Conservation (phyloP, 768 basidiomycete genomes). For the Sarcomyxa edulis region DNA sequence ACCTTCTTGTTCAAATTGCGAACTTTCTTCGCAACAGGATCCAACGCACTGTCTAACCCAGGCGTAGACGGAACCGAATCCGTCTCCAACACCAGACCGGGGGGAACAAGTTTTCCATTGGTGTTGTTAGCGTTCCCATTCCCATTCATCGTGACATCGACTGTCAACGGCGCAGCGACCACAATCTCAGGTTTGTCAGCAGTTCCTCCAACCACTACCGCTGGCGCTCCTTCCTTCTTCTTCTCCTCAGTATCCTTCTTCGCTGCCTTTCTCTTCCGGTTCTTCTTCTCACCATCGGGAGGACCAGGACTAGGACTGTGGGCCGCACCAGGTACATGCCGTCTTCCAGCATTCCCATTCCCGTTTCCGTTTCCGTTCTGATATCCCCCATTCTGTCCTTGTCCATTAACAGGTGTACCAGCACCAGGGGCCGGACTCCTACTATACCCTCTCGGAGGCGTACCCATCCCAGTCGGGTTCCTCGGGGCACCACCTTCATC, state of each 20-base stretch:
- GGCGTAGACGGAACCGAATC: constrained; percentile 47
- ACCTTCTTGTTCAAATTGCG: constrained; percentile 97
- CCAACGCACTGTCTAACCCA: constrained; percentile 52
- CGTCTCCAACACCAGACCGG: constrained; percentile 16
- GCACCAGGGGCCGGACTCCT: constrained; percentile 54
- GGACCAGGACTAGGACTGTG: constrained; percentile 42
- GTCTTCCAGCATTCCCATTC: constrained; percentile 36
- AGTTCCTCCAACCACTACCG: constrained; percentile 21
- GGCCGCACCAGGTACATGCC: constrained; percentile 76
- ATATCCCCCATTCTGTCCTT: constrained; percentile 29
- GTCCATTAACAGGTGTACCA: constrained; percentile 27
- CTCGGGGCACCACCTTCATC: constrained; percentile 76
- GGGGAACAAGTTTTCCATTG: constrained; percentile 8
- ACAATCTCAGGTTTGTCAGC: not conserved
- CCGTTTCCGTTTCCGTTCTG: constrained; percentile 25
- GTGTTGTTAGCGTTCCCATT: constrained; percentile 7
- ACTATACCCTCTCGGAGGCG: constrained; percentile 57
- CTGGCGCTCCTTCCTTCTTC: constrained; percentile 28
- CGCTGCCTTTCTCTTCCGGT: constrained; percentile 43
- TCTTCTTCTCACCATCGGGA: constrained; percentile 40
- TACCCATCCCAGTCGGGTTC: constrained; percentile 48
- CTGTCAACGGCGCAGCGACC: not conserved
- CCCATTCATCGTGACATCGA: too few species aligned
- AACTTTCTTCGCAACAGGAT: constrained; percentile 86
- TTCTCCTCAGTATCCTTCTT: constrained; percentile 15